Percentiles rank a stretch among this genome's conserved stretches.
Conservation (phyloP, 2,329 filamentous ascomycete genomes). For the Aureobasidium namibiae region DNA sequence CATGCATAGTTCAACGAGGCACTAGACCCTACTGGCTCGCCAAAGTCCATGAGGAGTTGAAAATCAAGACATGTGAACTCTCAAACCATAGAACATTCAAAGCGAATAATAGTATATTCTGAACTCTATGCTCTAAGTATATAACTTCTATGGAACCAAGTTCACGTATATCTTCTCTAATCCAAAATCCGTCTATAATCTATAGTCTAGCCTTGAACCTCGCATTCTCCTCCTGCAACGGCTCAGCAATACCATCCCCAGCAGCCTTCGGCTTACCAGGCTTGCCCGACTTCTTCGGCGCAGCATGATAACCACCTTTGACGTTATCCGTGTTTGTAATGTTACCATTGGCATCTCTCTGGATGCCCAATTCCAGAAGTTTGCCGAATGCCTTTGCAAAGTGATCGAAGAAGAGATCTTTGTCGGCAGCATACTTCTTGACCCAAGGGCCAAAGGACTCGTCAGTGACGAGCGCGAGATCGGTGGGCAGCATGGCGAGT, state of each 20-base stretch:
- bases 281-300: slow-evolving; percentile 47
- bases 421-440: slow-evolving; percentile 51
- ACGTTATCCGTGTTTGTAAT: slow-evolving; percentile 51
- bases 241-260: slow-evolving; percentile 33
- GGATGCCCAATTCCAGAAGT: slow-evolving; percentile 53
- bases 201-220: slow-evolving; percentile 30
- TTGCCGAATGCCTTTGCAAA: slow-evolving; percentile 53
- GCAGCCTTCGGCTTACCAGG: slow-evolving; percentile 28
- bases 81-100: too few species aligned
- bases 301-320: slow-evolving; percentile 48
- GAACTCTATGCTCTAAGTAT: not conserved
- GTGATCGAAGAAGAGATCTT: slow-evolving; percentile 54
- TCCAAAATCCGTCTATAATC: slow-evolving; percentile 23
- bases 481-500: slow-evolving; percentile 60
- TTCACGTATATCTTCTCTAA: not conserved
- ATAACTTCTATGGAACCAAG: not conserved
- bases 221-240: slow-evolving; percentile 32
- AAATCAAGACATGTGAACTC: not conserved
- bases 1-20: too few species aligned
- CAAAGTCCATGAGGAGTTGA: not conserved
- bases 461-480: slow-evolving; percentile 51
- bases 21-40: too few species aligned
- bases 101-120: not conserved
- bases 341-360: slow-evolving; percentile 44
- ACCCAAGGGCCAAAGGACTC: slow-evolving; percentile 48